Base-by-base conservation (phyloP, 2,329 filamentous ascomycete genomes). In the Diplodia seriata region DNA sequence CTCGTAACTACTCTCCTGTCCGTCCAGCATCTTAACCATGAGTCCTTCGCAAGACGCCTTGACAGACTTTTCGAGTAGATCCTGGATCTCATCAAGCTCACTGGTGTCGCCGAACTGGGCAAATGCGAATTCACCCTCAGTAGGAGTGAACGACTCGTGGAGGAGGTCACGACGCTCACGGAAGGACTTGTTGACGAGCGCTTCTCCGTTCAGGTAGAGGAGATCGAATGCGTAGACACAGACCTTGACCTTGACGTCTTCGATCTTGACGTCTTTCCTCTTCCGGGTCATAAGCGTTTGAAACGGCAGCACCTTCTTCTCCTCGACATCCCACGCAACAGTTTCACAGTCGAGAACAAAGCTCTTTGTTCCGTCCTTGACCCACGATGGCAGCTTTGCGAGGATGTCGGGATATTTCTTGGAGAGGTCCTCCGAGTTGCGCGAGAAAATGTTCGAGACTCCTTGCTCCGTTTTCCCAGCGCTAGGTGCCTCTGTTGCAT, bases 21-120 rank as follows among this genome's bases (percentile, higher is more conserved):
- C 95, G 77, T 98, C 94, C 69, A 99, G 82, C 95, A 99, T 99
- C 84, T 99, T 99, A 15, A 99, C 95, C 95, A 99, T 99, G 65
- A 99, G 84, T 12, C 95, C 95, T 82, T 99, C 95, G 76, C 95
- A 99, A 0, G 93, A 96, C 2, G 94, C 92, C 79, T 97, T 97
- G 71, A 99, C 91, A 74, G 92, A 95, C 69, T 98, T 94, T 75
- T 99, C 95, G 2, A 99, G 85, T 74, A 99, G 91, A 1, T 85
- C 86, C 76, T 98, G 94, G 66, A 99, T 99, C 75, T 97, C 92
- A 65, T 98, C 94, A 3, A 99, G 85, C 72, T 97, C 92, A 74
- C 90, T 91, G 12, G 92, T 92, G 75, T 99, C 86, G 82, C 93
- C 95, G 73, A 86, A 90, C 40, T 93, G 93, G 11, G 95, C 95